Base-by-base conservation (phyloP, 1,284 basidiomycete species). In the Apiotrichum gamsii region DNA sequence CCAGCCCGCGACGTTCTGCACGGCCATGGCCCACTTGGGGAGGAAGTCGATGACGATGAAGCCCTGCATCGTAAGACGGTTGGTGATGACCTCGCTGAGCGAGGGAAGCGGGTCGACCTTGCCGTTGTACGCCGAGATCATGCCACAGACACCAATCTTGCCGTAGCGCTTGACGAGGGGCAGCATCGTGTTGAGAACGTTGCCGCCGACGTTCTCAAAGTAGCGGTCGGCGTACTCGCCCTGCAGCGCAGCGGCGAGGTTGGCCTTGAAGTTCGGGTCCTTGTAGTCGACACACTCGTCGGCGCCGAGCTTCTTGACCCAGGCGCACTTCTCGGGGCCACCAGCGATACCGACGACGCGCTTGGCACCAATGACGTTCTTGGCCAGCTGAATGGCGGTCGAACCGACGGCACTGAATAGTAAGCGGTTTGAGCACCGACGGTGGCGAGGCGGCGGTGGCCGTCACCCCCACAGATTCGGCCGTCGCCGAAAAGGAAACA, bases 261-360 rank as follows among this genome's bases (percentile, higher is more conserved):
- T 44, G 44, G 65, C 53, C 18, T 51, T 52, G 16, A 46, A 53
- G 41, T 46, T 44, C 28, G 39, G 31, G 37, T 46, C 67, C 64
- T 76, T 77, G 72, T 78, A 78, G 58, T 77, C 75, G 62, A 77
- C 61, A 24, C 72, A 74, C 28, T 65, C 66, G 62, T 78, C 76
- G 32, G 74, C 74, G 1, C 74, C 74, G 45, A 76, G 64, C 30
- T 65, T 65, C 47, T 74, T 67, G 47, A 50, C 67, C 74, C 73
- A 77, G 3, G 65, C 54, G 60, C 75, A 76, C 68, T 78, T 78
- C 37, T 73, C 72, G 16, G 66, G 60, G 4, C 73, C 73, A 33
- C 77, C 76, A 2, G 76, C 76, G 40, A 77, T 73, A 25, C 74
- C 76, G 50, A 78, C 64, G 43, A 78, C 75, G 33, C 69, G 68